These are phyloP conservation scores for Komagataella ulmi DNA, from an alignment of 805 yeast species.

Conservation along the genomic window DNA sequence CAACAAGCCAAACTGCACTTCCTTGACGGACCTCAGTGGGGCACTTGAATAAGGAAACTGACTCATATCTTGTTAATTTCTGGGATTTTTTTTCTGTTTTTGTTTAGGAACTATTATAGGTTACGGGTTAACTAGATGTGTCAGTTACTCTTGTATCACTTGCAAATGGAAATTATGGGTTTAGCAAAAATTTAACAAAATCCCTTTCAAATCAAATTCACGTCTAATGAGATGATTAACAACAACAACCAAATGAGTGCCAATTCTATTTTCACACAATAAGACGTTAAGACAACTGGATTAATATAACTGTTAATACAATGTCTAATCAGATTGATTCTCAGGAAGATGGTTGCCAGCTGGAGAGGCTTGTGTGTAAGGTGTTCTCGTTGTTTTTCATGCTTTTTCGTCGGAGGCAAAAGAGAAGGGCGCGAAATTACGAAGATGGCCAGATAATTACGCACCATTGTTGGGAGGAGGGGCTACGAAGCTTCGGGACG, in stretches of 20 bases:
- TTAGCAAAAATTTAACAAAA: background rate
- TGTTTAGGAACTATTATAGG: background rate
- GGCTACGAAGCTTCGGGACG: background rate
- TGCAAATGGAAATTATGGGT: constrained; percentile 1
- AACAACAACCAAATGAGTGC: constrained; percentile 13
- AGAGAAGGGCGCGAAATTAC: background rate
- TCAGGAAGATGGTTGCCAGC: background rate
- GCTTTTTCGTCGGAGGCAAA: background rate
- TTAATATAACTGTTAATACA: background rate
- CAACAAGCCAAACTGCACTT: constrained; percentile 94
- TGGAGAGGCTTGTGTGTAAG: background rate
- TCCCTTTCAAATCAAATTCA: constrained; percentile 1
- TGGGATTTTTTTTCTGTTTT: background rate
- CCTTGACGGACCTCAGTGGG: constrained; percentile 93
- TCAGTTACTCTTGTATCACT: constrained; percentile 1
- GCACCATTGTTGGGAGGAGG: background rate
- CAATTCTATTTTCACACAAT: background rate
- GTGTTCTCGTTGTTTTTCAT: background rate
- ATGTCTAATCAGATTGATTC: background rate
- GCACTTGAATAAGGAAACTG: constrained; percentile 93
- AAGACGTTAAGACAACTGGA: background rate
- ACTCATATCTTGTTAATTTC: constrained; percentile 13
- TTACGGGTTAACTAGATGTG: background rate
- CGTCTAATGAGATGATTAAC: constrained; percentile 3
- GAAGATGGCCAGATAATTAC: background rate